A percentile compares a stretch with the other conserved stretches of the same genome.
Conservation (phyloP, 1,139 yeast genomes). For the Kodamaea sp. region DNA sequence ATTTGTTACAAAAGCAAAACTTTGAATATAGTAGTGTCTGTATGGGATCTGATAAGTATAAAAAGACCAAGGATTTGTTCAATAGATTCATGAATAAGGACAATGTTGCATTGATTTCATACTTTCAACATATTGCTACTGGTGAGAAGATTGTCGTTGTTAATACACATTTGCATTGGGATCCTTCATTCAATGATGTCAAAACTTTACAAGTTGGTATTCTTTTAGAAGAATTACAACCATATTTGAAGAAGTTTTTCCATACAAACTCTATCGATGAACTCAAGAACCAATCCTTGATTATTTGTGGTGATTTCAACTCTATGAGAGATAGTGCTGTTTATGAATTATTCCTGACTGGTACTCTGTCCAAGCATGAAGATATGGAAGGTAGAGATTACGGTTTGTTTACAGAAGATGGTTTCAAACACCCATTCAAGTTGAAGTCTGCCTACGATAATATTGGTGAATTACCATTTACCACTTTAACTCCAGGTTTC, state of each 20-base stretch:
- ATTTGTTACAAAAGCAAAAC: constrained; percentile 63
- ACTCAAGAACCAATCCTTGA: constrained; percentile 62
- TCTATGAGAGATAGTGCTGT: constrained; percentile 88
- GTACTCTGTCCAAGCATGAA: constrained; percentile 65
- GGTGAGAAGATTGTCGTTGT: constrained; percentile 73
- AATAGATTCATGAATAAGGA: constrained; percentile 96
- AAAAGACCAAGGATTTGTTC: constrained; percentile 90
- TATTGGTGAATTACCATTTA: constrained; percentile 88
- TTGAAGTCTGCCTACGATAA: constrained; percentile 81
- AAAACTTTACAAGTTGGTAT: constrained; percentile 94
- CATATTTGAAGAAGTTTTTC: constrained; percentile 49
- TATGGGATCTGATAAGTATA: constrained; percentile 82
- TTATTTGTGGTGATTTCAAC: constrained; percentile 95
- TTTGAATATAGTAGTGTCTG: constrained; percentile 89
- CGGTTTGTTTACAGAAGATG: constrained; percentile 87
- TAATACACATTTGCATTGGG: constrained; percentile 98
- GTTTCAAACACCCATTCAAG: constrained; percentile 76
- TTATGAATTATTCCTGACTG: constrained; percentile 80
- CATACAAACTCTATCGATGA: constrained; percentile 49
- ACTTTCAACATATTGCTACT: constrained; percentile 68
- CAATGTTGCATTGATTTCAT: constrained; percentile 80
- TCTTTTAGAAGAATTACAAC: constrained; percentile 80
- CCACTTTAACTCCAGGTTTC: constrained; percentile 90
- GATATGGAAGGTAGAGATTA: constrained; percentile 87
- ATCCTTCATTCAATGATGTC: constrained; percentile 94